phyloP scores from a whole-genome alignment of 2,329 filamentous ascomycete species.

The Arthrobotrys conoides region DNA sequence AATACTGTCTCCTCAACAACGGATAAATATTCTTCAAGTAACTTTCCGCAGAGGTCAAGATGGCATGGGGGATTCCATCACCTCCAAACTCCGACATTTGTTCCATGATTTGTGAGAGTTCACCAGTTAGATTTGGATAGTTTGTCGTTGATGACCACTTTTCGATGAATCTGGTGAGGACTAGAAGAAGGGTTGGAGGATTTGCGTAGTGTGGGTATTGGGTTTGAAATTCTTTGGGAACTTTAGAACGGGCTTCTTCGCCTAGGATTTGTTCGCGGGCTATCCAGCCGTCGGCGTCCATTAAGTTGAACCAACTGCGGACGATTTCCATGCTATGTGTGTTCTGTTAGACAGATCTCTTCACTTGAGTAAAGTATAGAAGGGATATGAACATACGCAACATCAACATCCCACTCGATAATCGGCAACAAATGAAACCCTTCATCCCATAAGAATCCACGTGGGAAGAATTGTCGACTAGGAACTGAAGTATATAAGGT shows the following conservation, averaged over 20 bases:
- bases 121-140: conserved; percentile 33
- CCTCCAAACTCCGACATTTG: conserved; percentile 48
- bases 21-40: conserved; percentile 87
- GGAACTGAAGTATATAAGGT: conserved; percentile 93
- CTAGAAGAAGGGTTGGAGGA: conserved; percentile 92
- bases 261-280: conserved; percentile 95
- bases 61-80: conserved; percentile 38
- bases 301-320: conserved; percentile 94
- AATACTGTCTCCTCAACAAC: conserved; percentile 87
- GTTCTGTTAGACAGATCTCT: neutral
- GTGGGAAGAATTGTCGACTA: conserved; percentile 93
- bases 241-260: conserved; percentile 91
- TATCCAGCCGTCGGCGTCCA: conserved; percentile 98
- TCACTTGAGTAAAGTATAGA: neutral
- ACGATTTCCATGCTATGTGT: conserved; percentile 79
- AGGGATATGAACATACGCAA: conserved; percentile 72
- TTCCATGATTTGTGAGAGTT: conserved; percentile 47
- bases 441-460: conserved; percentile 98
- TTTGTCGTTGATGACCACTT: conserved; percentile 68
- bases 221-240: conserved; percentile 90
- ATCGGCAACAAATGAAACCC: conserved; percentile 94
- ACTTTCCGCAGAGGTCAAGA: conserved; percentile 65
- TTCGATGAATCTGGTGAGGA: conserved; percentile 85
- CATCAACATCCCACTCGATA: conserved; percentile 92
- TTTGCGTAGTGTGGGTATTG: conserved; percentile 99